Percentiles rank a stretch among this genome's conserved stretches.
Evolutionary conservation across 331 rosid genomes (phyloP).

Genomic region (Spiraea crenata): DNA sequence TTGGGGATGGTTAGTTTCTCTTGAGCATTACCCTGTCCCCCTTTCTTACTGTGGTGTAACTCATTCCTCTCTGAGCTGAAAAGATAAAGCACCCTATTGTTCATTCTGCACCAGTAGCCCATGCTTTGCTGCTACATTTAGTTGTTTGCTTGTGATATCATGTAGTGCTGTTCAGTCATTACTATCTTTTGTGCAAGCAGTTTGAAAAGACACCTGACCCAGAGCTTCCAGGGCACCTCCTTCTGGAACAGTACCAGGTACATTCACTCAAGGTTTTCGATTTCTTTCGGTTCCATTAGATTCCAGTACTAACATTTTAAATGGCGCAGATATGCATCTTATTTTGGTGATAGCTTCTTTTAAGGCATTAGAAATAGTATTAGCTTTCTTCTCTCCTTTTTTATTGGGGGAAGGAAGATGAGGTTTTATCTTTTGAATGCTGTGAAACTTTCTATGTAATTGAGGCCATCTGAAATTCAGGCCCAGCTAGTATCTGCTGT

Average conservation of each 20-base stretch:
- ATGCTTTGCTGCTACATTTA: neutral
- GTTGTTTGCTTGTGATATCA: neutral
- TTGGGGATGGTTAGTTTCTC: neutral
- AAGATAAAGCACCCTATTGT: neutral
- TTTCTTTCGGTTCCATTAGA: conserved; percentile 10
- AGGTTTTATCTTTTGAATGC: conserved; percentile 17
- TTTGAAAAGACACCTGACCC: conserved; percentile 77
- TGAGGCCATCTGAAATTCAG: conserved; percentile 44
- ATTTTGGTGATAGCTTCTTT: neutral
- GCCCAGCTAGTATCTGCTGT: conserved; percentile 97
- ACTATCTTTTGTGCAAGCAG: conserved; percentile 45
- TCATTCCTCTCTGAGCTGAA: neutral
- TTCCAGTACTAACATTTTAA: neutral
- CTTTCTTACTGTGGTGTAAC: neutral
- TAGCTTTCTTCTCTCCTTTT: neutral
- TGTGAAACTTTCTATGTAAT: conserved; percentile 29
- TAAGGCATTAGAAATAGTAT: too few species aligned
- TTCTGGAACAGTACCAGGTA: conserved; percentile 97
- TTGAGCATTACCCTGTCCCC: neutral
- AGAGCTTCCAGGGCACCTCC: conserved; percentile 96
- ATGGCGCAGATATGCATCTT: neutral
- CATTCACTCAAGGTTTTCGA: neutral
- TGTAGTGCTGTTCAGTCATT: neutral
- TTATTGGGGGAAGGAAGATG: neutral
- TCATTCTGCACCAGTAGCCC: neutral